Evolutionary conservation across 371 early-diverging fungal genomes (phyloP), one percentile per base, ranked within the genome.

Genomic region (Mucor circinelloides): DNA sequence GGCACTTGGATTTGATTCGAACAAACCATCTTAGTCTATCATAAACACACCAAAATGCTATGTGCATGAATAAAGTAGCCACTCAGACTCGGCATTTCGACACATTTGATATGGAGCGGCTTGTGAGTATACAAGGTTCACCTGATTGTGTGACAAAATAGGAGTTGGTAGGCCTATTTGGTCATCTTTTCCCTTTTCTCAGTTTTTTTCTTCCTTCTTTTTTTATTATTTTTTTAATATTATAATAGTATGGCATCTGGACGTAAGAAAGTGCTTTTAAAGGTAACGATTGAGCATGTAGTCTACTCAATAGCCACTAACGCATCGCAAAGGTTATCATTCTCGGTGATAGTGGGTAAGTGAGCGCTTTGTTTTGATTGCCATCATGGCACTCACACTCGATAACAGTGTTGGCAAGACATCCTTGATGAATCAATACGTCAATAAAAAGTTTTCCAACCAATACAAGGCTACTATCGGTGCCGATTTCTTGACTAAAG

Each of bases 381-480:
- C 7, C 34, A 34, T 30, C 30, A 30, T 30, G 30, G 30, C 30
- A 34, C 34, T 1, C 4, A 34, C 34, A 36, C 36, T 36, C 13
- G 12, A 36, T n/a, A 25, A 13, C 74, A 89, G 90, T 78, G 97
- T 97, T 57, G 97, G 97, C 55, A 97, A 97, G 81, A 97, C 99
- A 13, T 97, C 97, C 25, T 86, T 99, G 72, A 97, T 99, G 96
- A 97, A 99, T 86, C 97, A 98, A 81, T 99, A 97, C 89, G 97
- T 99, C 61, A 97, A 96, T 83, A 94, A 93, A 62, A 95, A 95
- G 79, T 99, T 99, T 86, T 94, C 91, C 75, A 94, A 91, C 74
- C 98, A 98, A 81, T 99, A 99, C 88, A 98, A 99, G 80, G 99
- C 99, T 32, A 99, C 99, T 59, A 99, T 99, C 71, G 99, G 99